These are phyloP conservation scores for Luffa aegyptiaca DNA, from an alignment of 306 rosid genomes.

Conservation along the genomic window DNA sequence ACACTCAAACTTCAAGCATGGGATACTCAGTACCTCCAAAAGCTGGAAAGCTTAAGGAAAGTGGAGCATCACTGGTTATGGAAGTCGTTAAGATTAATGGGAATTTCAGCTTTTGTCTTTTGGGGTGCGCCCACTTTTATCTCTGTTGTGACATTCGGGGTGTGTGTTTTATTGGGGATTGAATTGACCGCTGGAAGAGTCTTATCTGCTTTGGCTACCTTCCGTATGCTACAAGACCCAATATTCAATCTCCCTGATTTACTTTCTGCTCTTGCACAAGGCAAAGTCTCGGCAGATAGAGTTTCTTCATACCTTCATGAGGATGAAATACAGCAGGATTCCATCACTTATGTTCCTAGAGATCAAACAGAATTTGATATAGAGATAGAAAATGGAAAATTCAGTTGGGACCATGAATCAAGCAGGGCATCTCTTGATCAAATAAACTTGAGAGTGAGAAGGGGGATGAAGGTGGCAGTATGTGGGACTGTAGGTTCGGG, in stretches of 20 bases:
- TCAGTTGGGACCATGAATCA: slow-evolving; percentile 72
- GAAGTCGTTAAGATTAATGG: slow-evolving; percentile 51
- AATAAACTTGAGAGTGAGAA: slow-evolving; percentile 56
- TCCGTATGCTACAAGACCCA: slow-evolving; percentile 86
- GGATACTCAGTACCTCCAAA: slow-evolving; percentile 62
- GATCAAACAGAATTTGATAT: slow-evolving; percentile 46
- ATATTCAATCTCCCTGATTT: slow-evolving; percentile 79
- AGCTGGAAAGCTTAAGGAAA: slow-evolving; percentile 45
- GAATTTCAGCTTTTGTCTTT: slow-evolving; percentile 52
- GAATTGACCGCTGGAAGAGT: slow-evolving; percentile 86
- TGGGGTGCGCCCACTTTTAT: slow-evolving; percentile 93
- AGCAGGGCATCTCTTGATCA: slow-evolving; percentile 48
- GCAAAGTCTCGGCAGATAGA: slow-evolving; percentile 81
- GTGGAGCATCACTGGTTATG: slow-evolving; percentile 56
- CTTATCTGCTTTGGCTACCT: slow-evolving; percentile 82
- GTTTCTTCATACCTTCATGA: slow-evolving; percentile 57
- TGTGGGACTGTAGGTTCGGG: slow-evolving; percentile 96
- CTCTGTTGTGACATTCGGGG: slow-evolving; percentile 66
- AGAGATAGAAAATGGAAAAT: slow-evolving; percentile 60
- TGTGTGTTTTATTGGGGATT: slow-evolving; percentile 69
- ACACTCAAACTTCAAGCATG: slow-evolving; percentile 93
- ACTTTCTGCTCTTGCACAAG: slow-evolving; percentile 79
- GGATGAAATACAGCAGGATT: slow-evolving; percentile 69
- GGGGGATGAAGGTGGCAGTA: slow-evolving; percentile 93
- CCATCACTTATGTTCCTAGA: slow-evolving; percentile 46